Conservation (phyloP, 2,329 filamentous ascomycete species). For the Bipolaris oryzae region DNA sequence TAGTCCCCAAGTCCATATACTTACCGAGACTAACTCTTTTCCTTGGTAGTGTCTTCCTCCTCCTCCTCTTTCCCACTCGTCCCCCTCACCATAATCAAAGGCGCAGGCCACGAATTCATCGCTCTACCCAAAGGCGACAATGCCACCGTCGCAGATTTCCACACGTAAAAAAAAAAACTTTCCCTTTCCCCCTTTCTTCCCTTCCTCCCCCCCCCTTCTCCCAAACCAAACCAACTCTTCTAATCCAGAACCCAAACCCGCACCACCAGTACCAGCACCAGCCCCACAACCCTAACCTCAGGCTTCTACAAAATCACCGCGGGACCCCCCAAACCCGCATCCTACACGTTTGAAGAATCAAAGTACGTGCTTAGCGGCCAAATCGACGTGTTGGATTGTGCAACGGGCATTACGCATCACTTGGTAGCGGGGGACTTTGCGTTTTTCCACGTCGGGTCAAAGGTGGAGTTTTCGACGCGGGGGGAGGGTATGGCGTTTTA, state of each 20-base stretch:
- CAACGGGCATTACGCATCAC: constrained; percentile 26
- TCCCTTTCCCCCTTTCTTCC: no score
- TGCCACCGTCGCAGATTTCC: constrained; percentile 30
- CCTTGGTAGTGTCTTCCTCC: no score
- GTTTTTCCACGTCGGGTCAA: constrained; percentile 26
- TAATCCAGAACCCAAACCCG: constrained; percentile 21
- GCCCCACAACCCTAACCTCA: constrained; percentile 23
- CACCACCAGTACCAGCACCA: constrained; percentile 16
- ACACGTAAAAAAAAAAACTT: constrained; percentile 22
- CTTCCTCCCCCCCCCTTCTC: not conserved
- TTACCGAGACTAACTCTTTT: no score
- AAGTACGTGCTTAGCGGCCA: constrained; percentile 28
- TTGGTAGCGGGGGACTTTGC: constrained; percentile 29
- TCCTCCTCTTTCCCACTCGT: no score
- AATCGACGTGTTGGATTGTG: constrained; percentile 28
- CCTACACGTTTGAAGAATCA: constrained; percentile 28
- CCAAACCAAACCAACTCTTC: not conserved
- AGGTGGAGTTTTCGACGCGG: constrained; percentile 31
- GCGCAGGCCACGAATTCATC: constrained; percentile 28
- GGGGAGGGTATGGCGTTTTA: constrained; percentile 26
- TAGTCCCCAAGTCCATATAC: no score
- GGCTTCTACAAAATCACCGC: constrained; percentile 32
- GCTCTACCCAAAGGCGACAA: constrained; percentile 23
- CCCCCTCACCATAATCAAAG: constrained; percentile 31
- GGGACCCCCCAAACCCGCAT: constrained; percentile 20